Evolutionary conservation across 1,139 yeast species (phyloP).

Genomic region (Protomyces arabidopsidicola): DNA sequence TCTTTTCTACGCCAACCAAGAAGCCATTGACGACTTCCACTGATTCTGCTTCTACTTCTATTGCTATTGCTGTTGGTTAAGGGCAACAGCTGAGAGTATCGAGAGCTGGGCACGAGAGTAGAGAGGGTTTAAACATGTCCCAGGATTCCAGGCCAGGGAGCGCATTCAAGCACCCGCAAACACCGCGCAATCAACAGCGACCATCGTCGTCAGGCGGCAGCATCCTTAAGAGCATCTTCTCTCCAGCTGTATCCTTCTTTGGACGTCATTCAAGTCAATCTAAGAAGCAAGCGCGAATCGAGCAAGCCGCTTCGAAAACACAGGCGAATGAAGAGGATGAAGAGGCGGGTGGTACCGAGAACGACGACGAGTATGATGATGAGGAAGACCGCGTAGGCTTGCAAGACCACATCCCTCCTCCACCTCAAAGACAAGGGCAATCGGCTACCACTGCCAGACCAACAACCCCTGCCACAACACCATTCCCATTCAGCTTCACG

Average conservation of each 20-base stretch:
- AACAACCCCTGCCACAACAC: not conserved
- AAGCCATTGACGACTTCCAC: too few species aligned
- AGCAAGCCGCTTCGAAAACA: not conserved
- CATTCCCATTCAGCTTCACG: not conserved
- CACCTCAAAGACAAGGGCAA: not conserved
- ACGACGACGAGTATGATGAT: not conserved
- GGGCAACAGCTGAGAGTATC: too few species aligned
- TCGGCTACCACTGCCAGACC: not conserved
- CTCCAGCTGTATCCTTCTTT: constrained; percentile 8
- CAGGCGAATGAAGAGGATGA: not conserved
- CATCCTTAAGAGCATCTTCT: constrained; percentile 15
- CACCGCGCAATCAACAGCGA: not conserved
- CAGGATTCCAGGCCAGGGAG: not conserved
- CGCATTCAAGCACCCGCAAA: not conserved
- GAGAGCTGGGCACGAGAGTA: too few species aligned
- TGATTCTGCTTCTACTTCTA: too few species aligned
- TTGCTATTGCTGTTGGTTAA: too few species aligned
- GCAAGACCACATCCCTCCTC: not conserved
- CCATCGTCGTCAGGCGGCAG: not conserved
- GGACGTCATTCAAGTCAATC: not conserved
- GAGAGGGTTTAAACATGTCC: not conserved
- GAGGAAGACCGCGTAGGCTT: not conserved
- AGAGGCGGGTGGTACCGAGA: not conserved
- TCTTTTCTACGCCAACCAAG: too few species aligned
- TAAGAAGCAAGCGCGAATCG: not conserved